A percentile compares a stretch with the other conserved stretches of the same genome.
Conservation (phyloP, 2,329 filamentous ascomycete genomes). For the Ophiosphaerella herpotricha region DNA sequence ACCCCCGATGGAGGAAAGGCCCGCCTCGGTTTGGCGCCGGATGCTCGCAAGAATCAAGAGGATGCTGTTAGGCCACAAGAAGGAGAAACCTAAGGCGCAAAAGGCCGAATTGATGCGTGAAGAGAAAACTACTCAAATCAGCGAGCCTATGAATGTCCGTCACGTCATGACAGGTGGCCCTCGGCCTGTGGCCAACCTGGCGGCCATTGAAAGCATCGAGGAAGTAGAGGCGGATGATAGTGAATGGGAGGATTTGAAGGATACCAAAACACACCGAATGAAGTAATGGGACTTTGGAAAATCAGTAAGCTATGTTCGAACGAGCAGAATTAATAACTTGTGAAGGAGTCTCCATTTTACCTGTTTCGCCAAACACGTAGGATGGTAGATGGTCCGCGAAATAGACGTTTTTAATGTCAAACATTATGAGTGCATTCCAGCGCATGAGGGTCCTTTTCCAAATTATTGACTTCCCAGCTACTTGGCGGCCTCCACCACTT, state of each 20-base stretch:
- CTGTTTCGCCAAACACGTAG: background rate
- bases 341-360: background rate
- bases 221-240: background rate
- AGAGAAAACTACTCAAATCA: constrained; percentile 6
- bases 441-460: background rate
- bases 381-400: no score
- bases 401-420: background rate
- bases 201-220: background rate
- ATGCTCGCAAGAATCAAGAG: background rate
- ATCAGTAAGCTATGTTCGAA: background rate
- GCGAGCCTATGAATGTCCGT: constrained; percentile 15
- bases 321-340: background rate
- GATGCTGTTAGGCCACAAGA: background rate
- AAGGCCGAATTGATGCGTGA: background rate
- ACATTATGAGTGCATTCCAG: background rate
- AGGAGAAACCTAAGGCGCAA: background rate
- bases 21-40: background rate
- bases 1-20: background rate
- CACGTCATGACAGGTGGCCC: constrained; percentile 8
- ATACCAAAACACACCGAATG: background rate
- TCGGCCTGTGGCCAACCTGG: background rate
- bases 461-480: constrained; percentile 11
- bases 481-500: constrained; percentile 20
- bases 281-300: background rate
- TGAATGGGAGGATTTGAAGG: constrained; percentile 7